Conservation (phyloP, 2,329 filamentous ascomycete species). For the Colletotrichum tamarilloi region DNA sequence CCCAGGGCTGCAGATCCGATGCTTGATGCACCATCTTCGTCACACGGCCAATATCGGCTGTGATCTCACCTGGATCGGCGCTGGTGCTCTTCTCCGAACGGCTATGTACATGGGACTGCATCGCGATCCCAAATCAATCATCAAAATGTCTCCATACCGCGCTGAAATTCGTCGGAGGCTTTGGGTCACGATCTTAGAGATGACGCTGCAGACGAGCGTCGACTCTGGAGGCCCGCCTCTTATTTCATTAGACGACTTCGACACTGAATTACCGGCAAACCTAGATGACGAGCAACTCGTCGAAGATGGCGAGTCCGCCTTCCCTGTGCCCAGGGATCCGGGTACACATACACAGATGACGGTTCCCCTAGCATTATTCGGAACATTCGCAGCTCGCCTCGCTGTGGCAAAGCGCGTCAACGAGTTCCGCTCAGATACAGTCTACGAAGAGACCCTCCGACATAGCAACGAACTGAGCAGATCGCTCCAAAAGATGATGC, state of each 20-base stretch:
- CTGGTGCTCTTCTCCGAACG: constrained; percentile 61
- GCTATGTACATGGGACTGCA: constrained; percentile 70
- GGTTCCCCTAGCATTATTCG: constrained; percentile 57
- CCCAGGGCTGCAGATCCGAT: constrained; percentile 61
- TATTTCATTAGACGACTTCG: constrained; percentile 58
- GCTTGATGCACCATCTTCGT: constrained; percentile 62
- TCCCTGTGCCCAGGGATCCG: constrained; percentile 37
- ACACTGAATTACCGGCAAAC: constrained; percentile 61
- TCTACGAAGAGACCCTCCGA: constrained; percentile 60
- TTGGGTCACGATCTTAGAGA: constrained; percentile 67
- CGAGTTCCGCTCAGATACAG: constrained; percentile 53
- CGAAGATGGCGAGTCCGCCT: constrained; percentile 44
- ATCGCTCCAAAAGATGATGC: constrained; percentile 49
- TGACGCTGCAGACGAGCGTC: constrained; percentile 62
- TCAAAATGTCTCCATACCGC: constrained; percentile 57
- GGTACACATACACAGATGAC: constrained; percentile 59
- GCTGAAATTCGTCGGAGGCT: constrained; percentile 66
- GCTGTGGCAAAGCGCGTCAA: constrained; percentile 58
- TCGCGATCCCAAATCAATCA: constrained; percentile 63
- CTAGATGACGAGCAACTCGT: constrained; percentile 62
- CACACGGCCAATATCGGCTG: constrained; percentile 58
- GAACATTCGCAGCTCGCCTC: constrained; percentile 56
- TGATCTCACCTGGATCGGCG: constrained; percentile 64
- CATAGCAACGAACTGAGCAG: constrained; percentile 57
- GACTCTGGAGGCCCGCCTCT: constrained; percentile 63